These are phyloP conservation scores for Dryadomyces quercivorus DNA, from an alignment of 2,329 filamentous ascomycete genomes.

Conservation along the genomic window DNA sequence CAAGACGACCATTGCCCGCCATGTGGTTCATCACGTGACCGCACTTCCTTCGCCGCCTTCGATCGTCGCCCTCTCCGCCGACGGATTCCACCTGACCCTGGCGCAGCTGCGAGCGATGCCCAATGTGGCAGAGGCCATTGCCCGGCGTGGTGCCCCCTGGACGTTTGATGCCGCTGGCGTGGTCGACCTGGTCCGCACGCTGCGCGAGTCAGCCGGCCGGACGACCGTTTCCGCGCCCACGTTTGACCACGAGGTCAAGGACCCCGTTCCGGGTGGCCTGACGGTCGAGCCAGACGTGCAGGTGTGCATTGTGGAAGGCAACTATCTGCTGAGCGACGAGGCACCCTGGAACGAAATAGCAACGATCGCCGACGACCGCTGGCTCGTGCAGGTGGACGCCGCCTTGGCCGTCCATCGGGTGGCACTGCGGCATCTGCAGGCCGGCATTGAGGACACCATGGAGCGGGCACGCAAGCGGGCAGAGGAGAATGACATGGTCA, in stretches of 20 bases:
- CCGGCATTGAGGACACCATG: constrained; percentile 26
- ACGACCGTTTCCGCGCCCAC: constrained; percentile 11
- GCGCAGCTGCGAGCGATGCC: constrained; percentile 16
- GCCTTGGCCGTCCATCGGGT: constrained; percentile 23
- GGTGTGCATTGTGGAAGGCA: constrained; percentile 15
- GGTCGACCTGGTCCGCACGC: constrained; percentile 11
- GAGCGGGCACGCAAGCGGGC: constrained; percentile 22
- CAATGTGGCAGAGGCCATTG: constrained; percentile 18
- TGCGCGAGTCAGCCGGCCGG: constrained; percentile 5
- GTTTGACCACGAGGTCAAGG: constrained; percentile 16
- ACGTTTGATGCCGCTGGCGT: constrained; percentile 18
- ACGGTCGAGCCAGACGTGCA: constrained; percentile 6
- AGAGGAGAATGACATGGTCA: constrained; percentile 25
- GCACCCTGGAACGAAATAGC: constrained; percentile 22
- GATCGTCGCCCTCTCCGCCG: constrained; percentile 15
- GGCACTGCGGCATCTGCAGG: constrained; percentile 24
- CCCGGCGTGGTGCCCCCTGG: constrained; percentile 21
- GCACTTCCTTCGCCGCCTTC: constrained; percentile 1
- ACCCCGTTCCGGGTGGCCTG: constrained; percentile 12
- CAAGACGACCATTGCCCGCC: constrained; percentile 15
- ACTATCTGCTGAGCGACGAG: constrained; percentile 19
- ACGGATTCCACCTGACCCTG: constrained; percentile 19
- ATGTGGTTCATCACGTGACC: constrained; percentile 8
- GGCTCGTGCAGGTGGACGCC: constrained; percentile 27
- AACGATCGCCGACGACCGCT: constrained; percentile 24